These are phyloP conservation scores for Penicillium lividum DNA, from an alignment of 495 filamentous ascomycete species.

Conservation along the genomic window DNA sequence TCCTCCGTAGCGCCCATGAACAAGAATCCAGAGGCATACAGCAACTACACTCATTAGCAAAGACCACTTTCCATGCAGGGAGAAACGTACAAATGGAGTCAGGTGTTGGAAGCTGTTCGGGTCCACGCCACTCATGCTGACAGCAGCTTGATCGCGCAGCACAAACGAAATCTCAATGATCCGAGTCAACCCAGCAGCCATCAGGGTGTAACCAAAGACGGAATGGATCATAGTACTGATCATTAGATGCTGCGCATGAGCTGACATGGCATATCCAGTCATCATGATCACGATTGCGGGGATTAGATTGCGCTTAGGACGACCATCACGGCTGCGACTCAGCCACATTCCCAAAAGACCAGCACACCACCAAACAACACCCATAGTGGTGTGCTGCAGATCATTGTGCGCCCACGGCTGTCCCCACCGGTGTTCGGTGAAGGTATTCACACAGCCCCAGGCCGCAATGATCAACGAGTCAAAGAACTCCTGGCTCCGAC, in stretches of 20 bases:
- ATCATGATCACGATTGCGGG: slow-evolving; percentile 86
- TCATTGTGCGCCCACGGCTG: slow-evolving; percentile 88
- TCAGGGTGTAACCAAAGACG: slow-evolving; percentile 94
- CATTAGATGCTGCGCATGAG: slow-evolving; percentile 78
- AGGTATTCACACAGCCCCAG: slow-evolving; percentile 97
- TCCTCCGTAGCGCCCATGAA: slow-evolving; percentile 98
- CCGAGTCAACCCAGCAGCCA: slow-evolving; percentile 80
- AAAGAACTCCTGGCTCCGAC: slow-evolving; percentile 95
- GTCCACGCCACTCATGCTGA: slow-evolving; percentile 60
- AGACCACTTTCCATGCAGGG: neutral
- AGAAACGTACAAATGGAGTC: slow-evolving; percentile 77
- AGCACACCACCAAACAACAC: slow-evolving; percentile 95
- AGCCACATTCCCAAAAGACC: slow-evolving; percentile 92
- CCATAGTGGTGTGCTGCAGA: slow-evolving; percentile 96
- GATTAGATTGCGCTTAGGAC: slow-evolving; percentile 87
- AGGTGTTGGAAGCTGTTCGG: slow-evolving; percentile 91
- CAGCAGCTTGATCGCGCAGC: slow-evolving; percentile 64
- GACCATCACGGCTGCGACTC: slow-evolving; percentile 76
- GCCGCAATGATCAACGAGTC: slow-evolving; percentile 86
- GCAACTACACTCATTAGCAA: slow-evolving; percentile 56
- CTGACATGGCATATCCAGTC: slow-evolving; percentile 94
- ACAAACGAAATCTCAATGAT: slow-evolving; percentile 93
- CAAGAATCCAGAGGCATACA: slow-evolving; percentile 91
- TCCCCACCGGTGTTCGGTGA: slow-evolving; percentile 97
- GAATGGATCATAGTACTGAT: slow-evolving; percentile 87